Evolutionary conservation across 2,329 filamentous ascomycete species (phyloP).

Genomic region (Neonectria punicea): DNA sequence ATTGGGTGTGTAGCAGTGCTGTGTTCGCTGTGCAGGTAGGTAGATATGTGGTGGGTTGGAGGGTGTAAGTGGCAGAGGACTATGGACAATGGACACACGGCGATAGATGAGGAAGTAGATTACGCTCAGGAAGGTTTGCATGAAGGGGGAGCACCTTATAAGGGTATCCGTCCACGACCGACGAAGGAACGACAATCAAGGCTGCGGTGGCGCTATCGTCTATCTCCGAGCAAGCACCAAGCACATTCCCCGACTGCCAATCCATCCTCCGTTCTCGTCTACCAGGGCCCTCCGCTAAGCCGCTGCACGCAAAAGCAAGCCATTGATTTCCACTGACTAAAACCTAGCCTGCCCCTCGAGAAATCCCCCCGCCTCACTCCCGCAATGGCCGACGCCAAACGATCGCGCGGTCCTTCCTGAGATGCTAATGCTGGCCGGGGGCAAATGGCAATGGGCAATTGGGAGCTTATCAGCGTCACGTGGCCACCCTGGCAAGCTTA

Average conservation of each 20-base stretch:
- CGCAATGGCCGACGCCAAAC: slow-evolving; percentile 19
- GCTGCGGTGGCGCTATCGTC: slow-evolving; percentile 6
- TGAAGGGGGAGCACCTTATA: slow-evolving; percentile 1
- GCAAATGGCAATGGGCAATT: slow-evolving; percentile 4
- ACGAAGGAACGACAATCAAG: background rate
- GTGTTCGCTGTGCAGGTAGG: background rate
- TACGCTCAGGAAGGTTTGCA: background rate
- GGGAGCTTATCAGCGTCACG: slow-evolving; percentile 44
- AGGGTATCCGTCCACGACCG: background rate
- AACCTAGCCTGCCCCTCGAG: background rate
- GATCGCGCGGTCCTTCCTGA: background rate
- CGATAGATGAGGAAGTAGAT: slow-evolving; percentile 3
- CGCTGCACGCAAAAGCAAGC: background rate
- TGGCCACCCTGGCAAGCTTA: slow-evolving; percentile 27
- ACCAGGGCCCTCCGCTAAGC: slow-evolving; percentile 1
- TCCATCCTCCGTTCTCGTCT: background rate
- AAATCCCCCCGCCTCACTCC: background rate
- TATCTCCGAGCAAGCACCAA: background rate
- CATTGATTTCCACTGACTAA: background rate
- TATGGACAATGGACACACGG: background rate
- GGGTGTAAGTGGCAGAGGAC: background rate
- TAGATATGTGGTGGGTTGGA: background rate
- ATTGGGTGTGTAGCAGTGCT: background rate
- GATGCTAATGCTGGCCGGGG: slow-evolving; percentile 16
- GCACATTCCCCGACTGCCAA: background rate